These are phyloP conservation scores for Citrus mangshanensis DNA, from an alignment of 345 rosid genomes.

Conservation along the genomic window DNA sequence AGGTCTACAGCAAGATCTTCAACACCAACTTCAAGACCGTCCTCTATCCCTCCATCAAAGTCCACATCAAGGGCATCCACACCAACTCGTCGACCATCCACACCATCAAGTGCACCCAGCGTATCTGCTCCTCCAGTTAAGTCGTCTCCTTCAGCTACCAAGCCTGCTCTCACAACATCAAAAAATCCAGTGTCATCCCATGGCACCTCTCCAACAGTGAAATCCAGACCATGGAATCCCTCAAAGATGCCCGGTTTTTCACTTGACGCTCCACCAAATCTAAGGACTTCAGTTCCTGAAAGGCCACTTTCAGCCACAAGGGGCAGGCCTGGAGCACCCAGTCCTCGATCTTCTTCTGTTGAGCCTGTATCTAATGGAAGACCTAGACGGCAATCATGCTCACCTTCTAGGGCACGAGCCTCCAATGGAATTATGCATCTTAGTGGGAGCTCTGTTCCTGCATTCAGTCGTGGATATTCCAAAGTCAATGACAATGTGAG, in stretches of 20 bases:
- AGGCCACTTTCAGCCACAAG: constrained; percentile 91
- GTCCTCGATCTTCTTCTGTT: constrained; percentile 80
- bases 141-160: constrained; percentile 43
- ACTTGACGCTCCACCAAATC: constrained; percentile 91
- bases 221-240: constrained; percentile 94
- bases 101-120: constrained; percentile 49
- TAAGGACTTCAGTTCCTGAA: constrained; percentile 81
- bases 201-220: constrained; percentile 71
- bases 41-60: constrained; percentile 67
- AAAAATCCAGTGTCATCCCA: constrained; percentile 61
- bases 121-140: constrained; percentile 49
- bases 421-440: constrained; percentile 52
- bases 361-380: constrained; percentile 71
- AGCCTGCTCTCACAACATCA: constrained; percentile 37
- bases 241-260: constrained; percentile 99
- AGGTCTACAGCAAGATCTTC: constrained; percentile 79
- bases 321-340: constrained; percentile 96
- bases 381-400: constrained; percentile 87
- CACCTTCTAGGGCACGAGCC: constrained; percentile 88
- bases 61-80: constrained; percentile 74
- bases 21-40: constrained; percentile 78
- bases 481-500: constrained; percentile 71
- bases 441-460: constrained; percentile 95
- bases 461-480: constrained; percentile 58
- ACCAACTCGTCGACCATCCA: constrained; percentile 78